phyloP scores from a whole-genome alignment of 352 stramenopile species.

The Thalassiosira delicatula region DNA sequence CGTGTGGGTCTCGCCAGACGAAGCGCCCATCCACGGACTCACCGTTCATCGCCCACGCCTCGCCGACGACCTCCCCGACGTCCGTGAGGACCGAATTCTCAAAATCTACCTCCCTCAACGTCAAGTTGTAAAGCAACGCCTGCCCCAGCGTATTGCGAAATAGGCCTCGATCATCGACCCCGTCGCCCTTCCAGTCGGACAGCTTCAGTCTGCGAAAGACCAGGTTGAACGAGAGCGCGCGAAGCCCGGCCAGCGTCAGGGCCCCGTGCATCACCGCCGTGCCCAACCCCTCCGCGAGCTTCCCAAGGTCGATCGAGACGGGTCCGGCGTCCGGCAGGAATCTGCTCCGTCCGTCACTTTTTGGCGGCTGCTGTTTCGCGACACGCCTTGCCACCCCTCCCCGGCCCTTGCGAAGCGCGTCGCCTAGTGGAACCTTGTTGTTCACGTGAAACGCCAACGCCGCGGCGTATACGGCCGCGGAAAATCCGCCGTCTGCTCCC shows the following conservation, averaged over 20 bases:
- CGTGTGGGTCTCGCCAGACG: too few species aligned
- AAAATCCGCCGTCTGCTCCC: conserved; percentile 36
- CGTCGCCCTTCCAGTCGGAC: not conserved
- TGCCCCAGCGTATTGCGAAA: conserved; percentile 2
- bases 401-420: not conserved
- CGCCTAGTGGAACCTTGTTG: conserved; percentile 4
- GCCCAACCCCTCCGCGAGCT: not conserved
- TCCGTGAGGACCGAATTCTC: not conserved
- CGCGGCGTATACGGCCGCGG: conserved; percentile 20
- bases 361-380: not conserved
- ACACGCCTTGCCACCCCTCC: not conserved
- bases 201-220: conserved; percentile 38
- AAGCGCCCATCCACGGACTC: too few species aligned
- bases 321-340: not conserved
- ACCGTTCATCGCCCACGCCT: conserved; percentile 21
- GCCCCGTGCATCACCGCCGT: not conserved
- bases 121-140: conserved; percentile 40
- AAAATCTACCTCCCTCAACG: conserved; percentile 29
- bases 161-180: not conserved
- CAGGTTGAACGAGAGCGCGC: conserved; percentile 35
- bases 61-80: conserved; percentile 6
- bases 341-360: not conserved
- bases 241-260: not conserved
- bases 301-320: not conserved
- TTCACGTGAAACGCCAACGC: conserved; percentile 13